Base-by-base conservation (phyloP, 768 basidiomycete genomes). In the Trametes villosa region DNA sequence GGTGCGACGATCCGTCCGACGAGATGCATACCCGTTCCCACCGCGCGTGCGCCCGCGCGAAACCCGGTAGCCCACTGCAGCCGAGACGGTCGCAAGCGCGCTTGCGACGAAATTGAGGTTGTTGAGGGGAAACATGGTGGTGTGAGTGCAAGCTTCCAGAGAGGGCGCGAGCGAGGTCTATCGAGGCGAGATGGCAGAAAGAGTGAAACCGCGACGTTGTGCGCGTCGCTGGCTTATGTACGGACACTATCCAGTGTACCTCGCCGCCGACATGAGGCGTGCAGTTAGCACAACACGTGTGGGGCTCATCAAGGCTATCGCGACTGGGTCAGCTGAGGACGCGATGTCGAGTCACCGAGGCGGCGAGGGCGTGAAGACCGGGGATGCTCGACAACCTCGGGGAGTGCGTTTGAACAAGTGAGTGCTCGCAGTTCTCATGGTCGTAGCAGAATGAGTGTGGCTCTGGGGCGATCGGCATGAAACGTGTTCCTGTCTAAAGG, bases 21-120 rank as follows among this genome's bases (percentile, higher is more conserved):
- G 17, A n/a, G 27, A 30, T 49, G 47, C 56, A 57, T 53, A 59
- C 62, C 62, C 55, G 22, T 49, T 62, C 11, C 53, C 27, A 26
- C 24, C 59, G 13, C 58, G 66, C 26, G 38, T 42, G 20, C 63
- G 61, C 36, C 44, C 55, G 27, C 63, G 63, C 15, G 66, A 59
- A 30, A 65, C 58, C 24, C 54, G 53, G 59, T 70, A 70, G 29
- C 70, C 70, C 20, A 70, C 66, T 15, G 68, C 70, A 13, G 69
- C 68, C 31, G 70, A 68, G 44, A 70, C 40, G 4, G 68, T 71
- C 4, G 70, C 70, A 20, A 70, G 53, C 15, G 70, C 70, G 58
- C 67, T 65, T 20, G 65, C 67, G 5, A 70, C 65, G 56, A 70
- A 27, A 46, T 70, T 68, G 61, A 70, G 67, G 54, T 71, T 68